Conservation (phyloP, 768 basidiomycete genomes). For the Brasilioporus rufonigricans region DNA sequence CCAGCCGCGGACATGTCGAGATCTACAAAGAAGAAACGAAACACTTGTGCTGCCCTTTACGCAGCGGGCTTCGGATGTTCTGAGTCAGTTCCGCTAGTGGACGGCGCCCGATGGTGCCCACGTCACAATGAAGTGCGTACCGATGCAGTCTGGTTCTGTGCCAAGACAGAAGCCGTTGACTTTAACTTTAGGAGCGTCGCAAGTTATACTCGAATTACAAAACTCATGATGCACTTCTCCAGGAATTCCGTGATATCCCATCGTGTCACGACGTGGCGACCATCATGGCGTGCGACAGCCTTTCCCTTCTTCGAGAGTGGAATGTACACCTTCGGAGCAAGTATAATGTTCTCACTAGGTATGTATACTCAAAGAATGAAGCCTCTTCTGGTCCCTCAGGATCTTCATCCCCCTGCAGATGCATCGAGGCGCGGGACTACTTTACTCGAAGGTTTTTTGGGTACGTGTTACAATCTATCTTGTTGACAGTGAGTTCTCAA, state of each 20-base stretch:
- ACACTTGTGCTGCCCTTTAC: constrained; percentile 18
- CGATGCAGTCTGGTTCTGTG: not conserved
- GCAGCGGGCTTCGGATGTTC: constrained; percentile 13
- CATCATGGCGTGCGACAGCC: constrained; percentile 29
- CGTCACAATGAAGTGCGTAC: constrained; percentile 31
- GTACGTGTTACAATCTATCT: constrained; percentile 20
- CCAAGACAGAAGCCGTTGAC: too few species aligned
- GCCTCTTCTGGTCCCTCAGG: not conserved
- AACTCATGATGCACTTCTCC: constrained; percentile 30
- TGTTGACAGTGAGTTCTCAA: not conserved
- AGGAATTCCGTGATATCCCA: constrained; percentile 27
- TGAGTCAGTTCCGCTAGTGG: constrained; percentile 1
- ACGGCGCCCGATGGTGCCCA: constrained; percentile 24
- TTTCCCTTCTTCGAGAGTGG: constrained; percentile 33
- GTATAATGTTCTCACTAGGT: constrained; percentile 35
- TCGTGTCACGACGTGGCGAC: constrained; percentile 24
- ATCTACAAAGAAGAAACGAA: constrained; percentile 9
- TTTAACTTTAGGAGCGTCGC: constrained; percentile 29
- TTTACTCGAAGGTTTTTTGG: constrained; percentile 42
- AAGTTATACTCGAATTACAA: constrained; percentile 40
- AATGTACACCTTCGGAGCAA: constrained; percentile 31
- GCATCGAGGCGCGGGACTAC: constrained; percentile 37
- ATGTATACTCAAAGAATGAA: not conserved
- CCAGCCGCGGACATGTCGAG: constrained; percentile 1
- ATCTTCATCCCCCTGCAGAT: constrained; percentile 22